A percentile compares a stretch with the other conserved stretches of the same genome.
Evolutionary conservation across 257 asterid species (phyloP).

Genomic region (Solanum stenotomum): DNA sequence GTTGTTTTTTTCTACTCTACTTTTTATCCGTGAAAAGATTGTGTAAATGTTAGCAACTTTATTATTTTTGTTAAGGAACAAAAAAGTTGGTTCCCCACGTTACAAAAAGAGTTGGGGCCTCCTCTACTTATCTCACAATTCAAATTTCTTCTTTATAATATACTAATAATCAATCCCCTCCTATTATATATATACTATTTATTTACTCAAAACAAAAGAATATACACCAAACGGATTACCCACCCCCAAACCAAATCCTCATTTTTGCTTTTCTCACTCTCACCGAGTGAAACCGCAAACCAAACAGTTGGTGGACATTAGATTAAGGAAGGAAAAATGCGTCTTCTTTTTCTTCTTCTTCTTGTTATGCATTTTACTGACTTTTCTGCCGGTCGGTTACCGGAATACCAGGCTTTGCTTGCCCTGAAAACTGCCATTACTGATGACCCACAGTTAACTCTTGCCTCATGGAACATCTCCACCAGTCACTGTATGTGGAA

Average conservation of each 20-base stretch:
- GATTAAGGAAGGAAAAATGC: constrained; percentile 26
- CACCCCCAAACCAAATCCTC: background rate
- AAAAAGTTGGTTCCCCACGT: background rate
- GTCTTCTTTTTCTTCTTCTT: constrained; percentile 33
- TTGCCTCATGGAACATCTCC: constrained; percentile 51
- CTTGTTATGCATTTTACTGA: constrained; percentile 24
- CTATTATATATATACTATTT: background rate
- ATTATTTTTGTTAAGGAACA: background rate
- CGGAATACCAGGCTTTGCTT: constrained; percentile 54
- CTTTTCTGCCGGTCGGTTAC: constrained; percentile 22
- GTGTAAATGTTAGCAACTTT: background rate
- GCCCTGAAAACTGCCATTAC: constrained; percentile 57
- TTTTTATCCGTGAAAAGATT: background rate
- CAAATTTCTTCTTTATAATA: background rate
- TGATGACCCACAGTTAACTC: constrained; percentile 58
- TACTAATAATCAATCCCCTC: background rate
- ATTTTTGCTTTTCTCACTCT: background rate
- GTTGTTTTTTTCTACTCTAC: background rate
- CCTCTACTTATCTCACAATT: background rate
- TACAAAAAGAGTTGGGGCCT: background rate
- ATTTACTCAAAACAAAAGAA: background rate
- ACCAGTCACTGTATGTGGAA: constrained; percentile 62
- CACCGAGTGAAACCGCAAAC: background rate
- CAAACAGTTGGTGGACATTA: background rate
- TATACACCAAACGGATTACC: background rate